Evolutionary conservation across 148 eudicot species (phyloP).

Genomic region (Rhododendron williamsianum): DNA sequence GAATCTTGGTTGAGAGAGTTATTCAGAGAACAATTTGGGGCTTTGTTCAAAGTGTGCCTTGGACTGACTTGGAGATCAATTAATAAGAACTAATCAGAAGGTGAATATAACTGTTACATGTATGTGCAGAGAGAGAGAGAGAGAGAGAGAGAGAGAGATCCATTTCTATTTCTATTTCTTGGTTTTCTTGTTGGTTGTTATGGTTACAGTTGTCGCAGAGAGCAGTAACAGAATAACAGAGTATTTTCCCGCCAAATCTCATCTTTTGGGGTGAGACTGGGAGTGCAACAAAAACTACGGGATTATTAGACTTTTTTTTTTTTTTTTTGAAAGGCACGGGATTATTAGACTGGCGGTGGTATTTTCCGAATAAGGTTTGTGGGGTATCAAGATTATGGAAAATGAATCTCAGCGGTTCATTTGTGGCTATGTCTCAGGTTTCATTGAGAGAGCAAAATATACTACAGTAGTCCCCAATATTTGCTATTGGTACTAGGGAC

Average conservation of each 20-base stretch:
- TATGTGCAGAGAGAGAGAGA: background rate
- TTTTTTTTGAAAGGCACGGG: too few species aligned
- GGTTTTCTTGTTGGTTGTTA: background rate
- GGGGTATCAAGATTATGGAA: background rate
- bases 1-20: too few species aligned
- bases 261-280: background rate
- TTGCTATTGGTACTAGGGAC: too few species aligned
- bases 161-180: conserved; percentile 1
- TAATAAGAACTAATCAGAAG: background rate
- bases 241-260: conserved; percentile 2
- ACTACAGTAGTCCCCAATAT: too few species aligned
- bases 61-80: background rate
- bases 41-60: background rate
- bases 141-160: background rate
- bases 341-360: background rate
- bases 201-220: background rate
- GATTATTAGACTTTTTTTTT: background rate
- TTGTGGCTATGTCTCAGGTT: background rate
- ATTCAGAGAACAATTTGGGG: too few species aligned
- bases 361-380: background rate
- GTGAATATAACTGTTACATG: background rate
- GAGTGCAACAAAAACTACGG: background rate
- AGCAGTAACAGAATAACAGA: background rate
- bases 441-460: too few species aligned
- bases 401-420: background rate